Conservation (phyloP, 306 rosid species). For the Cucurbita maxima region DNA sequence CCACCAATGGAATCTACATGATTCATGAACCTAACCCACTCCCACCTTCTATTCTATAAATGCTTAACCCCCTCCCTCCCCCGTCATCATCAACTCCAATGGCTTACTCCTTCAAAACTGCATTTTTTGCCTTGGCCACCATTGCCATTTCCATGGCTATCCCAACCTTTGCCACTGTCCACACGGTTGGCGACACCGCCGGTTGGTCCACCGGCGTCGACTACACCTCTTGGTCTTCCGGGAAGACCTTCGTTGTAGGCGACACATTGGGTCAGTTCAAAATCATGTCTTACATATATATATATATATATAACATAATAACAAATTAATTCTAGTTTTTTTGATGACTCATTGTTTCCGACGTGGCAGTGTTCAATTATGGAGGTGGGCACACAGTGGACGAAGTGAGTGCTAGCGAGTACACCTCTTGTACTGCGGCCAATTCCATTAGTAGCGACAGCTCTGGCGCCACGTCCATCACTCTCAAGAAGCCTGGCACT, state of each 20-base stretch:
- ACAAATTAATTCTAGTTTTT: too few species aligned
- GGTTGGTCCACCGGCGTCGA: constrained; percentile 62
- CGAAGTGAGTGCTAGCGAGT: constrained; percentile 62
- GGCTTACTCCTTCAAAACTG: constrained; percentile 22
- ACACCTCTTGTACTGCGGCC: constrained; percentile 42
- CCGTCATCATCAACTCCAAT: constrained; percentile 18
- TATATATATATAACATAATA: too few species aligned
- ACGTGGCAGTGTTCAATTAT: constrained; percentile 50
- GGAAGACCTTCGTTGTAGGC: constrained; percentile 50
- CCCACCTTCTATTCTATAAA: constrained; percentile 5
- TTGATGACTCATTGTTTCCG: too few species aligned
- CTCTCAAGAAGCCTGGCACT: constrained; percentile 51
- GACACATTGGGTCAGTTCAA: constrained; percentile 49
- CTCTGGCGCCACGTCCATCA: constrained; percentile 52
- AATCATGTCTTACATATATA: too few species aligned
- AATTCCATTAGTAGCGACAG: constrained; percentile 55
- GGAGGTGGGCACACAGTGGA: constrained; percentile 75
- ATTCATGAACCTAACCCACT: background rate
- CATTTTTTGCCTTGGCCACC: constrained; percentile 15
- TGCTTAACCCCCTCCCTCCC: constrained; percentile 14
- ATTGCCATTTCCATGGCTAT: constrained; percentile 28
- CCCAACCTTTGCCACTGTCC: constrained; percentile 36
- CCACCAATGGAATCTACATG: background rate
- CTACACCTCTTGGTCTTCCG: constrained; percentile 63
- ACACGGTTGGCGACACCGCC: constrained; percentile 59